These are phyloP conservation scores for Eugenia klotzschiana DNA, from an alignment of 441 rosid species.

Conservation along the genomic window DNA sequence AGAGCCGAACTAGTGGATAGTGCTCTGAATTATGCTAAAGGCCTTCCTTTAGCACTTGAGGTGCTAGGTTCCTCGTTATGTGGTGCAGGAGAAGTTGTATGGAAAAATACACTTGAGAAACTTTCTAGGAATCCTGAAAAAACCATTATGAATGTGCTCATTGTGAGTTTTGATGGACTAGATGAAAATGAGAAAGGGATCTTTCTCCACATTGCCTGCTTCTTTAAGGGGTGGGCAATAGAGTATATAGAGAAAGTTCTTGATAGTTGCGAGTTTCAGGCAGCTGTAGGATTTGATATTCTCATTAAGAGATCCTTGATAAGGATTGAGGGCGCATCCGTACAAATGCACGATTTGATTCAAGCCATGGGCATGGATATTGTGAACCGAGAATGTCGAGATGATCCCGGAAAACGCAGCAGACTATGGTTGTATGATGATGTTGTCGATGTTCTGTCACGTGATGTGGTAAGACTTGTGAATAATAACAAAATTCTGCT, in stretches of 20 bases:
- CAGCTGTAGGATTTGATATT: no score
- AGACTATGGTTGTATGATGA: no score
- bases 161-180: background rate
- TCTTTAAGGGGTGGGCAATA: accelerated
- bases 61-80: background rate
- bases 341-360: no score
- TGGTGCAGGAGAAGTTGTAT: background rate
- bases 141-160: background rate
- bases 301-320: no score
- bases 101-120: background rate
- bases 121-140: background rate
- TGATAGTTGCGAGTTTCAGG: background rate
- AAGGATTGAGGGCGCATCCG: no score
- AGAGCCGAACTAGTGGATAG: background rate
- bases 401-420: no score
- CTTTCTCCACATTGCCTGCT: background rate
- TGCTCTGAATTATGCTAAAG: background rate
- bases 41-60: background rate
- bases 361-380: no score
- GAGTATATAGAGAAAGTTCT: background rate
- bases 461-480: no score
- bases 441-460: no score
- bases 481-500: no score
- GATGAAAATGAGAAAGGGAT: background rate
- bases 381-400: no score